phyloP scores from a whole-genome alignment of 306 rosid species.

The Dryas drummondii region DNA sequence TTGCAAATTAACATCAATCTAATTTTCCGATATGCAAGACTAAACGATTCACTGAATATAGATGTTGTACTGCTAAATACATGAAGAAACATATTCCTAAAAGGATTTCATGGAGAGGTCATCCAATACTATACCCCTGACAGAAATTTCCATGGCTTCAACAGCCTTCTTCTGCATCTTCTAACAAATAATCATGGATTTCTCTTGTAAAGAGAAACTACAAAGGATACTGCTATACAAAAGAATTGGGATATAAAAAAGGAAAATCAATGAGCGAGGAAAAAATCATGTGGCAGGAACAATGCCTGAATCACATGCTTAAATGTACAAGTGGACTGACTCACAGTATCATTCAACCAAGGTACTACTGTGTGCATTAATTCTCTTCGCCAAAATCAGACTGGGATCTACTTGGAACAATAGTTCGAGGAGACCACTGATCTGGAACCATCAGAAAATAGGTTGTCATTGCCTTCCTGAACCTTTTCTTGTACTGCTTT shows the following conservation, averaged over 20 bases:
- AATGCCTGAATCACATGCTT: constrained; percentile 36
- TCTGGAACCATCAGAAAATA: constrained; percentile 98
- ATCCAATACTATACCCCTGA: constrained; percentile 59
- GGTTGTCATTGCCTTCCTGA: constrained; percentile 95
- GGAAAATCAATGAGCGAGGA: constrained; percentile 12
- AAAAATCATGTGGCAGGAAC: constrained; percentile 27
- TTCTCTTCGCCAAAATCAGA: constrained; percentile 67
- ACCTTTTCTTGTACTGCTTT: constrained; percentile 88
- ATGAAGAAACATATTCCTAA: constrained; percentile 48
- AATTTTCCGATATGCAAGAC: constrained; percentile 22
- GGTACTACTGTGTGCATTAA: constrained; percentile 37
- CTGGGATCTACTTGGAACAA: constrained; percentile 55
- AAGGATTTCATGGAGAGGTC: constrained; percentile 63
- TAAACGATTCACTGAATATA: constrained; percentile 33
- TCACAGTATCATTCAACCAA: constrained; percentile 49
- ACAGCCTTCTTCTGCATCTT: constrained; percentile 43
- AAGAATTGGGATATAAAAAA: constrained; percentile 22
- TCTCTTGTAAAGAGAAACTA: constrained; percentile 32
- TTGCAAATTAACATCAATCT: constrained; percentile 16
- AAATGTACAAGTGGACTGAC: constrained; percentile 34
- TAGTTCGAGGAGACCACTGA: constrained; percentile 79
- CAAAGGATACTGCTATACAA: constrained; percentile 48
- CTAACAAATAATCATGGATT: constrained; percentile 42
- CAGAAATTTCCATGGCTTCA: constrained; percentile 50
- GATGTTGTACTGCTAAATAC: constrained; percentile 40